Evolutionary conservation across 1,139 yeast genomes (phyloP).

Genomic region (Saccharomyces pastorianus): DNA sequence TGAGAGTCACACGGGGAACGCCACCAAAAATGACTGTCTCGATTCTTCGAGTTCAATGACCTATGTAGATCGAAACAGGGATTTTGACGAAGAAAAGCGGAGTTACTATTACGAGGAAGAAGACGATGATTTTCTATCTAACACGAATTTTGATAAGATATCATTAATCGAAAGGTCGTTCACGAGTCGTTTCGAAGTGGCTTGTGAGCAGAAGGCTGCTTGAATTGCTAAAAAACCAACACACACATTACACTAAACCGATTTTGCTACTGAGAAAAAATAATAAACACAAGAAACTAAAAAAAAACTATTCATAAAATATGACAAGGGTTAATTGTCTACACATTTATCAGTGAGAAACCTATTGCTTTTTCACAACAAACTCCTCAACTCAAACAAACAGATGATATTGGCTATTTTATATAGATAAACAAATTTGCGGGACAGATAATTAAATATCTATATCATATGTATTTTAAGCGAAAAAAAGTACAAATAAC

Average conservation of each 20-base stretch:
- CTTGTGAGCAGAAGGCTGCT: not conserved
- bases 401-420: not conserved
- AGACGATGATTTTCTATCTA: constrained; percentile 6
- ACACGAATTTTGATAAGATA: constrained; percentile 7
- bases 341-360: not conserved
- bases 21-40: not conserved
- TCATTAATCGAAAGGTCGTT: not conserved
- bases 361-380: not conserved
- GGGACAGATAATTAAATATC: not conserved
- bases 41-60: not conserved
- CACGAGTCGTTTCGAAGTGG: not conserved
- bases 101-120: constrained; percentile 5
- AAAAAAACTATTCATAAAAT: not conserved
- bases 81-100: not conserved
- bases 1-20: not conserved
- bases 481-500: not conserved
- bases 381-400: not conserved
- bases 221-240: not conserved
- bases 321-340: not conserved
- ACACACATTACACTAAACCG: too few species aligned
- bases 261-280: not conserved
- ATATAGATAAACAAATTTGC: not conserved
- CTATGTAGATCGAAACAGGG: not conserved
- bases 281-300: not conserved
- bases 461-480: not conserved